Evolutionary conservation across 2,329 filamentous ascomycete genomes (phyloP), one percentile per base, ranked within the genome.

Genomic region (Hypoxylon sp.): DNA sequence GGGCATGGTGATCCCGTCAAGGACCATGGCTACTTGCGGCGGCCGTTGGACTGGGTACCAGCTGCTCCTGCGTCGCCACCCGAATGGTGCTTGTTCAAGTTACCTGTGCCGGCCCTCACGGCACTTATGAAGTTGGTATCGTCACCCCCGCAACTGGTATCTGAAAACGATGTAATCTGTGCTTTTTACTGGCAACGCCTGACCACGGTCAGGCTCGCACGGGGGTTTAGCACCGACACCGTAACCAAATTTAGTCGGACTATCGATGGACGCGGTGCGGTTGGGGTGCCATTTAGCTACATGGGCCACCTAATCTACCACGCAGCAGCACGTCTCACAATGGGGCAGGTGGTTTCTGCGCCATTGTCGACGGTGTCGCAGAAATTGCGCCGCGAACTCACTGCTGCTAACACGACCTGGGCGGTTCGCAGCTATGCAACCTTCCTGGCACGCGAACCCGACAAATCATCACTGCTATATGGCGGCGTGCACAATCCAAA

Each of bases 141-240:
- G 5, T 46, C 27, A 11, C 50, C 53, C 4, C 32, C 46, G 6
- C 19, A 21, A 15, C 19, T 51, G 15, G 27, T 39, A n/a, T 62
- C 59, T 5, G 29, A 31, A 2, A 56, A 79, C 59, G 79, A 80
- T 56, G 75, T 74, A 15, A 60, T 80, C 3, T 74, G 72, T 48
- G 79, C 79, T 11, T 75, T 80, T 24, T 76, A 73, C 65, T 80
- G 78, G 78, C 69, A 79, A 69, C 67, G 75, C 13, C 56, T 80
- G 11, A 72, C 70, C 48, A 62, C 67, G 1, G 73, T 74, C 2
- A 21, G 51, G 35, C 35, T 32, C 74, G 79, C 32, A 57, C 75
- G 10, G 1, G 53, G 48, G 8, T 51, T 72, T 37, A 31, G 58
- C 5, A 56, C 72, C 48, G 39, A 64, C 53, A 65, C 69, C 3